Evolutionary conservation across 2,329 filamentous ascomycete genomes (phyloP), one percentile per base, ranked within the genome.

Genomic region (Alternaria longipes): DNA sequence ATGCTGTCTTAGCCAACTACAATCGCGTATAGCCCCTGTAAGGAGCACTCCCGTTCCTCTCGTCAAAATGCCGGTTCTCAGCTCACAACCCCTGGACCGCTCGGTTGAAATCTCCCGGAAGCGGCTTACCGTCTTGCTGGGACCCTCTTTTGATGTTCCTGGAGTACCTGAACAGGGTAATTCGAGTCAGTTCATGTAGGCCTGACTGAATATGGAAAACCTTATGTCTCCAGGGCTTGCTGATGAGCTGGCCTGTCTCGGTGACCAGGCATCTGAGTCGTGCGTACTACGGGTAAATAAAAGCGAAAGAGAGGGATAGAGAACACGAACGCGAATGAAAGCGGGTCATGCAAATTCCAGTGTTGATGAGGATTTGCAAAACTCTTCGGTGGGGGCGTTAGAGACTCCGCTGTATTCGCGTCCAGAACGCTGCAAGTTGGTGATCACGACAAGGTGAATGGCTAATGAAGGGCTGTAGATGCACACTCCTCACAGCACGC

Each of bases 71-170:
- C 34, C 34, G 50, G 42, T 54, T 34, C 41, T 53, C 55, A 57
- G 63, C 59, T 62, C 42, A 56, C 40, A 32, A 52, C 54, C 52
- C 51, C 60, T 62, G 60, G 54, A 54, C 54, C 45, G 54, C 59
- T 62, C 56, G 65, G 51, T 44, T 60, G 54, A 59, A 54, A 64
- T 58, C 47, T 40, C 57, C 64, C 59, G 63, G 56, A 20, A 32
- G 22, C 44, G 45, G 54, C 44, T 53, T 62, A 64, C 63, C 65
- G 46, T 40, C 22, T 50, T 22, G 42, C 47, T 51, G 60, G 63
- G 57, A 46, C 52, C 26, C 32, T 28, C 26, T 46, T 28, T 54
- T 22, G 34, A 47, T 42, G 40, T 34, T 26, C 36, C 54, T 53
- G 44, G 41, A 51, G 47, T 53, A 56, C 41, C 52, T 57, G 53